These are phyloP conservation scores for Cyberlindnera petersonii DNA, from an alignment of 805 yeast species.

Conservation along the genomic window DNA sequence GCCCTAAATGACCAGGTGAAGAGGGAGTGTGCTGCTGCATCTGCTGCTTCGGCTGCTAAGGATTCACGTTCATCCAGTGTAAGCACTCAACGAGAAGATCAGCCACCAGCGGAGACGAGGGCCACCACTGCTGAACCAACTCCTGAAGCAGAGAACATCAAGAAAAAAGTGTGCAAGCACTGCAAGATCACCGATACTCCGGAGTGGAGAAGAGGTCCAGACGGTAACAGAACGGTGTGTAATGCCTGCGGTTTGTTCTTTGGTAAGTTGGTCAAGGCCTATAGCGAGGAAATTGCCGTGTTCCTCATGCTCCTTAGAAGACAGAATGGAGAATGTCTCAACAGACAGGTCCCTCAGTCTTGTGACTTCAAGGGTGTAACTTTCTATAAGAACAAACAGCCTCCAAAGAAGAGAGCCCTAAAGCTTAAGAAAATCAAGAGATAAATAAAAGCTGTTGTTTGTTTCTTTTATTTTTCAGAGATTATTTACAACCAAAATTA, in stretches of 20 bases:
- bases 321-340: not conserved
- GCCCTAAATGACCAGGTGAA: no score
- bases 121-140: not conserved
- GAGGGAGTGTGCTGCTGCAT: no score
- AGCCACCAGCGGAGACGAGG: not conserved
- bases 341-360: not conserved
- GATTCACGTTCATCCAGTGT: no score
- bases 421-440: no score
- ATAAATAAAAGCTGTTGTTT: no score
- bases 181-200: slow-evolving; percentile 63
- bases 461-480: no score
- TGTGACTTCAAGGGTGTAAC: not conserved
- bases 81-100: not conserved
- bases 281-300: not conserved
- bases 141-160: not conserved
- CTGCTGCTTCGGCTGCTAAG: no score
- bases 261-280: slow-evolving; percentile 1
- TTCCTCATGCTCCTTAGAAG: not conserved
- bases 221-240: slow-evolving; percentile 70
- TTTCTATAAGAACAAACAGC: not conserved
- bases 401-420: no score
- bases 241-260: slow-evolving; percentile 78
- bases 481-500: no score
- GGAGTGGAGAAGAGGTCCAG: slow-evolving; percentile 83
- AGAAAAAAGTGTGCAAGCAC: slow-evolving; percentile 33